Conservation (phyloP, 2,329 filamentous ascomycete genomes). For the Apiospora saccharicola region DNA sequence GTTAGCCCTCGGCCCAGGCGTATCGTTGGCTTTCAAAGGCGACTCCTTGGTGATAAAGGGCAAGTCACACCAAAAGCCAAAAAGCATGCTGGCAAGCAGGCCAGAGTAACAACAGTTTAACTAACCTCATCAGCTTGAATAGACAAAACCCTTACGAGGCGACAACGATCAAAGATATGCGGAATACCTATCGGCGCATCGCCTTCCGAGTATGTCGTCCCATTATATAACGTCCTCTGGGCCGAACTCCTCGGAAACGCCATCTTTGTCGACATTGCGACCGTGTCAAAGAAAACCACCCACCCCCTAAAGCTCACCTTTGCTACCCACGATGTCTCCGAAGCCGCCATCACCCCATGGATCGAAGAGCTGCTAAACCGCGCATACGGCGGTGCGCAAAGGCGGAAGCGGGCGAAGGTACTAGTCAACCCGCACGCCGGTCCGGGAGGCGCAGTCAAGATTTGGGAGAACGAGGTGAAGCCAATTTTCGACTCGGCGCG, state of each 20-base stretch:
- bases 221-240: constrained; percentile 87
- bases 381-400: constrained; percentile 74
- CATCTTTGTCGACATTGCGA: constrained; percentile 77
- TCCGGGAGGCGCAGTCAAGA: constrained; percentile 75
- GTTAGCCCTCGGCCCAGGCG: not conserved
- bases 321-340: constrained; percentile 49
- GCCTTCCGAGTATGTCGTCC: constrained; percentile 55
- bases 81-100: not conserved
- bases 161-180: constrained; percentile 36
- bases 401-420: constrained; percentile 81
- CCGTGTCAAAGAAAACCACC: constrained; percentile 63
- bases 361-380: constrained; percentile 68
- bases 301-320: constrained; percentile 69
- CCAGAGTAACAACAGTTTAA: not conserved
- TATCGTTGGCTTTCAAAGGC: constrained; percentile 14
- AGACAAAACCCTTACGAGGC: constrained; percentile 37
- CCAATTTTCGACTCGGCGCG: constrained; percentile 84
- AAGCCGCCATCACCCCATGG: constrained; percentile 66
- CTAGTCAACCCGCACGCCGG: constrained; percentile 92
- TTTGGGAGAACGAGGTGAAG: constrained; percentile 77
- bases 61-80: not conserved
- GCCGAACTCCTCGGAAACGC: constrained; percentile 68
- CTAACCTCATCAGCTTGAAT: not conserved
- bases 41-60: constrained; percentile 22
- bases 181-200: constrained; percentile 36